Conservation (phyloP, 208 protist genomes). For the Trypanosoma mega region DNA sequence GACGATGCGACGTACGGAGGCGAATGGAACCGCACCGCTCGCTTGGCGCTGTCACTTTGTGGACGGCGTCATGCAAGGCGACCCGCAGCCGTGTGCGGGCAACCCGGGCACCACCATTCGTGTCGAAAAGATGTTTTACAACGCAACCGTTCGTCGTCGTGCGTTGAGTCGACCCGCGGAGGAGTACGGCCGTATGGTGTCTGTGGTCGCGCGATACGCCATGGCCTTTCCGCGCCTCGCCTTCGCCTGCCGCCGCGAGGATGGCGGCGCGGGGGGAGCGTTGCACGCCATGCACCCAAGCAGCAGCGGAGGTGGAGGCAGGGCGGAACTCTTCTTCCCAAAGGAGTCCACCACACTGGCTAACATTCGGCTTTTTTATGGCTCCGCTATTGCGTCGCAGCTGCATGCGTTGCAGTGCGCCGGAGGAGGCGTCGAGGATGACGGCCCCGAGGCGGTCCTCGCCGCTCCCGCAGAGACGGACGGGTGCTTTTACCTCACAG, state of each 20-base stretch:
- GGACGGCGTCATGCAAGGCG: conserved; percentile 94
- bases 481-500: conserved; percentile 57
- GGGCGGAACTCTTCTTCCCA: conserved; percentile 50
- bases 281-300: too few relatives aligned
- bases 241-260: conserved; percentile 65
- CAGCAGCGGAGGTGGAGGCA: conserved; percentile 11
- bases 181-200: conserved; percentile 92
- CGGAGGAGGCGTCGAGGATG: conserved; percentile 25
- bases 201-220: conserved; percentile 91
- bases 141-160: conserved; percentile 61
- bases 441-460: conserved; percentile 23
- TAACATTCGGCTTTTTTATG: conserved; percentile 76
- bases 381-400: conserved; percentile 47
- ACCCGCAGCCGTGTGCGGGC: conserved; percentile 70
- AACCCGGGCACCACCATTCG: conserved; percentile 86
- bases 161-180: conserved; percentile 85
- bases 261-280: conserved; percentile 10
- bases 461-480: conserved; percentile 31
- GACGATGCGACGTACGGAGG: conserved; percentile 36
- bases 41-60: conserved; percentile 63
- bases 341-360: conserved; percentile 56
- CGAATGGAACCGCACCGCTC: conserved; percentile 14
- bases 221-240: conserved; percentile 72
- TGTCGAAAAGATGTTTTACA: conserved; percentile 92
- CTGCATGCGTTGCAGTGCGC: conserved; percentile 32